These are phyloP conservation scores for Neofusicoccum sp. DNA, from an alignment of 2,329 filamentous ascomycete genomes.

Conservation along the genomic window DNA sequence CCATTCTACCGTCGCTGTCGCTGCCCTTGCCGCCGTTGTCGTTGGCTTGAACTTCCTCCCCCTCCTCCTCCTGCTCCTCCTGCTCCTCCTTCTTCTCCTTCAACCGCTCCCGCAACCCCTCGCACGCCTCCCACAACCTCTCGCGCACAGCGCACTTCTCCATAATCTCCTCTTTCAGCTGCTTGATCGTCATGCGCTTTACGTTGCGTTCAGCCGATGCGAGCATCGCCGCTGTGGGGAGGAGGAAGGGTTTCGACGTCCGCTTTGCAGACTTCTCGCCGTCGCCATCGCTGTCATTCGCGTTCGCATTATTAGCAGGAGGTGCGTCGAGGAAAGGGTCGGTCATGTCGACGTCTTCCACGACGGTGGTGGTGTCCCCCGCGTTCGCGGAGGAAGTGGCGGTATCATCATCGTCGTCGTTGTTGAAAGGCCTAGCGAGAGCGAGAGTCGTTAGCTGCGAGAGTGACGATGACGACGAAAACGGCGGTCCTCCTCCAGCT, in stretches of 20 bases:
- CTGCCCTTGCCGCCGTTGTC: not conserved
- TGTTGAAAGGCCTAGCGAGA: too few relatives aligned
- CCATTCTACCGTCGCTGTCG: not conserved
- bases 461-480: too few relatives aligned
- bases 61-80: not conserved
- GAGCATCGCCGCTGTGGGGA: not conserved
- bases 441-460: too few relatives aligned
- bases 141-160: slow-evolving; percentile 1
- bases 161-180: slow-evolving; percentile 4
- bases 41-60: not conserved
- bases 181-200: not conserved
- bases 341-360: not conserved
- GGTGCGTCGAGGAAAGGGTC: not conserved
- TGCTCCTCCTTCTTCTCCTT: not conserved
- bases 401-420: too few relatives aligned
- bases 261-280: too few relatives aligned
- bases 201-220: not conserved
- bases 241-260: not conserved
- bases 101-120: not conserved
- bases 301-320: too few relatives aligned
- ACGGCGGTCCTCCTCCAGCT: too few relatives aligned
- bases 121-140: not conserved
- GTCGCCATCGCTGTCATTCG: not conserved
- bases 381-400: too few relatives aligned
- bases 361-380: too few relatives aligned